These are phyloP conservation scores for Bipolaris oryzae DNA, from an alignment of 2,329 filamentous ascomycete genomes.

Conservation along the genomic window DNA sequence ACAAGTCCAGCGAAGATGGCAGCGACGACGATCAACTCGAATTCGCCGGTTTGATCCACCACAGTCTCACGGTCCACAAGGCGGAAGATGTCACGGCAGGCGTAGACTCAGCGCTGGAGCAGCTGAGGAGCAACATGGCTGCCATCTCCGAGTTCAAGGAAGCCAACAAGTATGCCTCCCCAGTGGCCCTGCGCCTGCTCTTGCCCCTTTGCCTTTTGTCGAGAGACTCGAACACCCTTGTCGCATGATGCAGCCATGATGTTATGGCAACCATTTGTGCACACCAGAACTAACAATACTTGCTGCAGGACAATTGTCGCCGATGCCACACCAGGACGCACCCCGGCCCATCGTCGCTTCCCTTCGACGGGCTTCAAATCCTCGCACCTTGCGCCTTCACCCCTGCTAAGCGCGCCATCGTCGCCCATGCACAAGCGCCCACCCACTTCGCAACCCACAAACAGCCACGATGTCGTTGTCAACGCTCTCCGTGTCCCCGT, in stretches of 20 bases:
- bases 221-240: constrained; percentile 20
- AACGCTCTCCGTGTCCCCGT: constrained; percentile 54
- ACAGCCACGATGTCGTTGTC: constrained; percentile 39
- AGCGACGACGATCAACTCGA: constrained; percentile 48
- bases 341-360: constrained; percentile 45
- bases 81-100: constrained; percentile 61
- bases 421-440: constrained; percentile 44
- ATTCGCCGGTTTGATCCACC: constrained; percentile 63
- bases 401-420: constrained; percentile 47
- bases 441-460: constrained; percentile 51
- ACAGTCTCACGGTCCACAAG: constrained; percentile 61
- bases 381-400: constrained; percentile 47
- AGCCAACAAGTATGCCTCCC: constrained; percentile 59
- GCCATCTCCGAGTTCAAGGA: constrained; percentile 65
- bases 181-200: constrained; percentile 34
- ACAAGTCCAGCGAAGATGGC: constrained; percentile 52
- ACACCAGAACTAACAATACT: constrained; percentile 39
- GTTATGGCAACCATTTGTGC: constrained; percentile 20
- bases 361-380: constrained; percentile 45
- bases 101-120: constrained; percentile 64
- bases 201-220: constrained; percentile 24
- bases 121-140: constrained; percentile 64
- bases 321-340: constrained; percentile 40
- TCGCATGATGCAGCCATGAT: constrained; percentile 8
- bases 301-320: constrained; percentile 46